Base-by-base conservation (phyloP, 352 stramenopile species). In the Phytophthora hibernalis region DNA sequence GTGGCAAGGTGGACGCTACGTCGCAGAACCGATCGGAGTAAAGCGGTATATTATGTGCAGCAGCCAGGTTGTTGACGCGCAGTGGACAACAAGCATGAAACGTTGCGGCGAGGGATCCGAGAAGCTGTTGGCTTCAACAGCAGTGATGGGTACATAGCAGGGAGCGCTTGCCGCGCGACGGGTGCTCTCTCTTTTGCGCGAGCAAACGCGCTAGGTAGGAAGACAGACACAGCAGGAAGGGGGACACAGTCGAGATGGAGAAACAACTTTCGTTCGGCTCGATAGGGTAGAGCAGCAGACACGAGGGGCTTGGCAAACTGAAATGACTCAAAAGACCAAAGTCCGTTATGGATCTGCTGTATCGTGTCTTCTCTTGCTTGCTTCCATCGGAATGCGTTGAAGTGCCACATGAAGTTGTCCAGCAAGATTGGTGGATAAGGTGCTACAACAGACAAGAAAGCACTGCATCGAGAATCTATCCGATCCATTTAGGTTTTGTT, bases 1-100 rank as follows among this genome's bases (percentile, higher is more conserved):
- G 84, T 48, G 83, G 82, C 18, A 90, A 87, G 65, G 77, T 87
- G 44, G 86, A 91, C 31, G 77, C 68, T 38, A 67, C 67, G 61
- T 61, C 67, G 59, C 44, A 68, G 68, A 73, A 65, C 62, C 80
- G 75, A 58, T 51, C 79, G 52, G 82, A 91, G 51, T 89, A 90
- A 75, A 57, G 35, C 54, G 65, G 53, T 70, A 68, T 73, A 72
- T 68, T 55, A 71, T 66, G 53, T 73, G 64, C 57, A 69, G 40
- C 30, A 60, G 37, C 40, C 21, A 40, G 38, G 47, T 63, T 65
- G 47, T 55, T 31, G 45, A 61, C 50, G 59, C 55, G 42, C 26
- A 56, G 47, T 43, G 37, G 37, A 43, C 15, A 43, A n/a, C 18
- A 18, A 48, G 54, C 43, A 44, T 45, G 38, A 53, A 58, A 35